Base-by-base conservation (phyloP, 179 eudicot species). In the Monotropa hypopitys region DNA sequence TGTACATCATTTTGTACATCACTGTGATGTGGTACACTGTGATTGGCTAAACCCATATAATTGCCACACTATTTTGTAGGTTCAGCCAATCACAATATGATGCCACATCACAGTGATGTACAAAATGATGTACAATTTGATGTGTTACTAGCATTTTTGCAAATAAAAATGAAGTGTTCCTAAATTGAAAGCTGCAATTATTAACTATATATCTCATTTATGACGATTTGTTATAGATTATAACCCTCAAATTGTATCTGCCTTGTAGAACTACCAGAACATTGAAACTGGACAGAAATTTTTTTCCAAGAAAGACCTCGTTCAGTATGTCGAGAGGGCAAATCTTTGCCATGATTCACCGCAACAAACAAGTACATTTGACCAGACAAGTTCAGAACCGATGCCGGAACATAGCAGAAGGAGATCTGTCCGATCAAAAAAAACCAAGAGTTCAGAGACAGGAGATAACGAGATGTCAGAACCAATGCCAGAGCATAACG, bases 201-300 rank as follows among this genome's bases (percentile, higher is more conserved):
- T 66, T 33, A 11, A 10, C 38, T 18, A 18, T 18, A 4, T 28
- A 16, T 65, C 51, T 15, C 2, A 12, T 21, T 63, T 40, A 30
- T 76, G 40, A 23, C 11, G 35, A 38, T 61, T 5, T 69, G 69
- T 4, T 35, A 12, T 61, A 61, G 35, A 1, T n/a, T 54, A 33
- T 61, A 21, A 30, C 20, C 47, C 32, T 70, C 42, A 5, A 30
- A n/a, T 54, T 80, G 20, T 70, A 16, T 73, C 4, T 61, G 71
- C 80, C 73, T 81, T 78, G 81, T 89, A 90, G 93, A 80, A 81
- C 81, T 90, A 63, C 85, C 79, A 53, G 73, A 89, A 89, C 61
- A 80, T 71, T 49, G 82, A 85, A 65, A 86, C 86, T 80, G 90
- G 86, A 23, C 73, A 75, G 54, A 86, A 73, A 74, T 87, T 87